These are phyloP conservation scores for Hymenoscyphus salicellus DNA, from an alignment of 2,329 filamentous ascomycete species.

Conservation along the genomic window DNA sequence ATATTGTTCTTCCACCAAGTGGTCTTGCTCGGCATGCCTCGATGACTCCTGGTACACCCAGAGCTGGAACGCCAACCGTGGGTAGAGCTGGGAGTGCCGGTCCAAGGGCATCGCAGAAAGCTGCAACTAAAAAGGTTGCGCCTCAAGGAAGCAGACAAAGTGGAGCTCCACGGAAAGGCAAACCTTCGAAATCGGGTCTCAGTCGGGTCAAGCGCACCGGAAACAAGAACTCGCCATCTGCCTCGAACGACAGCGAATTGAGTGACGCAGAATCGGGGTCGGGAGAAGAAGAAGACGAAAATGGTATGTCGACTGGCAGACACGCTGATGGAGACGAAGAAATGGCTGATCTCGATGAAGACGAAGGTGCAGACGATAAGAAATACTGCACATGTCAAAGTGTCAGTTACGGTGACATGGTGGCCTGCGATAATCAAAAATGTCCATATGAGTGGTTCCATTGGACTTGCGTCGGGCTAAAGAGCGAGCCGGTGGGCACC, in stretches of 20 bases:
- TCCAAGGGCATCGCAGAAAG: conserved; percentile 45
- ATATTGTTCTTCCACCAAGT: conserved; percentile 50
- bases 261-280: conserved; percentile 60
- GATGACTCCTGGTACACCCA: conserved; percentile 60
- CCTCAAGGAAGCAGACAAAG: conserved; percentile 35
- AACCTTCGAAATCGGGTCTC: conserved; percentile 53
- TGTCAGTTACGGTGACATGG: conserved; percentile 84
- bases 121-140: conserved; percentile 36
- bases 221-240: conserved; percentile 58
- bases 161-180: conserved; percentile 30
- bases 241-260: conserved; percentile 62
- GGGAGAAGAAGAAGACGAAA: conserved; percentile 49
- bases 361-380: conserved; percentile 70
- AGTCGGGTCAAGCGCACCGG: conserved; percentile 56
- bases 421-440: conserved; percentile 79
- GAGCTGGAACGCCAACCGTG: conserved; percentile 40
- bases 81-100: conserved; percentile 57
- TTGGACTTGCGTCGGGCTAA: conserved; percentile 70
- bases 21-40: conserved; percentile 61
- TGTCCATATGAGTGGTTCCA: conserved; percentile 87
- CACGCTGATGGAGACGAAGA: conserved; percentile 53
- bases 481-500: conserved; percentile 63
- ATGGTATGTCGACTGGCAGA: conserved; percentile 42
- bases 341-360: conserved; percentile 58
- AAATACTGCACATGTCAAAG: conserved; percentile 81